phyloP scores from a whole-genome alignment of 1,284 basidiomycete species.

The Cystobasidium sp. region DNA sequence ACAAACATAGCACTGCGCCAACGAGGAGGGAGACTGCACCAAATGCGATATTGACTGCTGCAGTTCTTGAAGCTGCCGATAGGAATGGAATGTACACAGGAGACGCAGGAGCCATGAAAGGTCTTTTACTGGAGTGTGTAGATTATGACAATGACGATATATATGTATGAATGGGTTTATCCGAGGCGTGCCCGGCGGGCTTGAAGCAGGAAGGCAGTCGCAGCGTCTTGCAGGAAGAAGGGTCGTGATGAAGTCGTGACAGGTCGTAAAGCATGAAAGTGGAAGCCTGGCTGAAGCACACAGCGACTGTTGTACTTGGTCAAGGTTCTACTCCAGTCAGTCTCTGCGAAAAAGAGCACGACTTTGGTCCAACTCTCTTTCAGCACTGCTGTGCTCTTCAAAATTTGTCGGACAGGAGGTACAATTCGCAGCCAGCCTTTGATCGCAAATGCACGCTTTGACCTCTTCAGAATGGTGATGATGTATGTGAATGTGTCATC shows the following conservation, averaged over 20 bases:
- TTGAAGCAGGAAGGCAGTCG: neutral
- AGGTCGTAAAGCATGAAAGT: slow-evolving; percentile 7
- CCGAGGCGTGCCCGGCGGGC: no score
- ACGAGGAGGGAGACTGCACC: slow-evolving; percentile 19
- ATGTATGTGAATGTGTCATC: no score
- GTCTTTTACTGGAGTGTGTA: neutral
- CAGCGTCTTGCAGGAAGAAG: neutral
- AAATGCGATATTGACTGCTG: slow-evolving; percentile 23
- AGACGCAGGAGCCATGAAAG: neutral
- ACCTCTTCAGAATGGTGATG: no score
- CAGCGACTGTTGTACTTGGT: no score
- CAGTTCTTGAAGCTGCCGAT: neutral
- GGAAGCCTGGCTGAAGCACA: neutral
- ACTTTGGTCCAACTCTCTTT: neutral
- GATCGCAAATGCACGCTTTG: no score
- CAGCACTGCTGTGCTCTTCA: no score
- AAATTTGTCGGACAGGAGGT: no score
- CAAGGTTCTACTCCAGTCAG: no score
- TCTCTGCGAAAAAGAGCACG: neutral
- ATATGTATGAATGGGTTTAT: neutral
- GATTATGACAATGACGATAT: neutral
- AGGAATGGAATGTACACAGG: slow-evolving; percentile 20
- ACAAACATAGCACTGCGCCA: slow-evolving; percentile 1
- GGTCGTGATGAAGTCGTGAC: slow-evolving; percentile 9
- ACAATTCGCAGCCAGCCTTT: no score